These are phyloP conservation scores for Leccinum variicolor DNA, from an alignment of 768 basidiomycete species.

Conservation along the genomic window DNA sequence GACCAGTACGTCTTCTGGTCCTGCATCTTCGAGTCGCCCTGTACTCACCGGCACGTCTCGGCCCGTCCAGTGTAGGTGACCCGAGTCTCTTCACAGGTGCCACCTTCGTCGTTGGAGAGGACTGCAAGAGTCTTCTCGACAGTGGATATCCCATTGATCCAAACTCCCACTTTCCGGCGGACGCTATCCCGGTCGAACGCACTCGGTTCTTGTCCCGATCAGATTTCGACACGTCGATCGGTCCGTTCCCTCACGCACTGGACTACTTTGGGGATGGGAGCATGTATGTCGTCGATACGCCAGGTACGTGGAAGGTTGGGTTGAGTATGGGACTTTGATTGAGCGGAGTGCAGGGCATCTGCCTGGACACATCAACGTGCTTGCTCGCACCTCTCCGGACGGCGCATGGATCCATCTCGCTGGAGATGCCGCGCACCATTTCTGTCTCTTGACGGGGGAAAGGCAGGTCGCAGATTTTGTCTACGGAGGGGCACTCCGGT, in stretches of 20 bases:
- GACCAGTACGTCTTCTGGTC: slow-evolving; percentile 30
- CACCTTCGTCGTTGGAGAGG: slow-evolving; percentile 45
- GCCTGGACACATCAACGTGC: slow-evolving; percentile 49
- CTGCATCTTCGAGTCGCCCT: not conserved
- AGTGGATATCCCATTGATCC: slow-evolving; percentile 42
- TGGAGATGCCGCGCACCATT: slow-evolving; percentile 54
- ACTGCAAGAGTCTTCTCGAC: slow-evolving; percentile 30
- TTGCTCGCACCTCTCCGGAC: slow-evolving; percentile 50
- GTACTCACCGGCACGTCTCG: not conserved
- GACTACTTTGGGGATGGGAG: slow-evolving; percentile 57
- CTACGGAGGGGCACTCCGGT: slow-evolving; percentile 25
- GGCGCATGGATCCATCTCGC: slow-evolving; percentile 53
- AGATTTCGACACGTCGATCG: slow-evolving; percentile 37
- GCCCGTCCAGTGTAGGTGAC: slow-evolving; percentile 37
- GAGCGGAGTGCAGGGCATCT: slow-evolving; percentile 37
- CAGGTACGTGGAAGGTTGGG: slow-evolving; percentile 23
- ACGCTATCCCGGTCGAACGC: slow-evolving; percentile 35
- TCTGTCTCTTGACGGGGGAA: slow-evolving; percentile 43
- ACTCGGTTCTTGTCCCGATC: slow-evolving; percentile 33
- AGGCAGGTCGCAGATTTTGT: slow-evolving; percentile 31
- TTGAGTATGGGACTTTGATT: not conserved
- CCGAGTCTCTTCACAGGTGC: slow-evolving; percentile 40
- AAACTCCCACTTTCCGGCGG: slow-evolving; percentile 24
- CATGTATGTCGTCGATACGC: slow-evolving; percentile 51
- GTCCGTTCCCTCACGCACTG: slow-evolving; percentile 44